Evolutionary conservation across 768 basidiomycete species (phyloP).

Genomic region (Lactarius tabidus): DNA sequence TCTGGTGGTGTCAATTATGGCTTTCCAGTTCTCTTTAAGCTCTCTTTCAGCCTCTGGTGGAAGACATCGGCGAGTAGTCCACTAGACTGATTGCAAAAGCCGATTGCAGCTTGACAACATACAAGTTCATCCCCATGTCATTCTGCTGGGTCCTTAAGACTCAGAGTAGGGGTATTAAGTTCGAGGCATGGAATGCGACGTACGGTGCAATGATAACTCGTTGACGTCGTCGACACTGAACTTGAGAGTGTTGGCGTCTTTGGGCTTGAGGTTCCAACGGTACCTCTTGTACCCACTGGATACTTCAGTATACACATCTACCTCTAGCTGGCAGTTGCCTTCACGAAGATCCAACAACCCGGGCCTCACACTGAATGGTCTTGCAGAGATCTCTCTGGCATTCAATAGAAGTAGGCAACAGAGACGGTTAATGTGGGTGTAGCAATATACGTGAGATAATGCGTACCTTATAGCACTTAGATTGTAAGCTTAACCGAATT

Average conservation of each 20-base stretch:
- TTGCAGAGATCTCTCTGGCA: conserved; percentile 54
- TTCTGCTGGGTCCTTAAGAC: conserved; percentile 42
- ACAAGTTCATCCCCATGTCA: conserved; percentile 66
- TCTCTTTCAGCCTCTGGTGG: conserved; percentile 57
- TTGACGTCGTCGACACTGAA: conserved; percentile 33
- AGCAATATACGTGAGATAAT: neutral
- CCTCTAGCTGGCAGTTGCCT: conserved; percentile 64
- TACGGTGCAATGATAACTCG: conserved; percentile 62
- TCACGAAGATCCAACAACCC: neutral
- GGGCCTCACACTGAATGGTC: conserved; percentile 33
- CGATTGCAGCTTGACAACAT: conserved; percentile 56
- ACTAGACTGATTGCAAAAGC: conserved; percentile 45
- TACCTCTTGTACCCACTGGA: conserved; percentile 61
- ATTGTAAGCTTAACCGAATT: conserved; percentile 15
- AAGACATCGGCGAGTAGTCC: conserved; percentile 57
- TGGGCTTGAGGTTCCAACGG: conserved; percentile 4
- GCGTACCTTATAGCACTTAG: conserved; percentile 11
- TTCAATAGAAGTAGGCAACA: conserved; percentile 36
- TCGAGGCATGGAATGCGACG: conserved; percentile 27
- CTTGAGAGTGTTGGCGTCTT: neutral
- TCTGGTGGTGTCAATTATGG: conserved; percentile 45
- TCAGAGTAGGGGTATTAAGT: conserved; percentile 6
- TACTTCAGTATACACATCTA: conserved; percentile 49
- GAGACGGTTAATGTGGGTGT: neutral
- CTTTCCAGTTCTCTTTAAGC: conserved; percentile 57